A percentile compares a stretch with the other conserved stretches of the same genome.
Evolutionary conservation across 2,329 filamentous ascomycete species (phyloP).

Genomic region (Penicillium capsulatum): DNA sequence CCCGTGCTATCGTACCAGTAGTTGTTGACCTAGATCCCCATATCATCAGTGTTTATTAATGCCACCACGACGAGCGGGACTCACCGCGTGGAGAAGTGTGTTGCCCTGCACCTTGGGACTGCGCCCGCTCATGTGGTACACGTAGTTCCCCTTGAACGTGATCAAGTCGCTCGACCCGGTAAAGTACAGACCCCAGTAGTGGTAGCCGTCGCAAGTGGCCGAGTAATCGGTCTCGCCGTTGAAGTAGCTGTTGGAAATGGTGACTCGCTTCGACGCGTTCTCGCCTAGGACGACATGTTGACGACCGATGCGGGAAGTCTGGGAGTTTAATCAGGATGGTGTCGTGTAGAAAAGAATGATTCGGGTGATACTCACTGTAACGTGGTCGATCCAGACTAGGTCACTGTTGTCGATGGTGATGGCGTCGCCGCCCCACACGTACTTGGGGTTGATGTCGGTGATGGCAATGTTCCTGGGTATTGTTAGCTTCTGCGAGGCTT

Average conservation of each 20-base stretch:
- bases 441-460: slow-evolving; percentile 54
- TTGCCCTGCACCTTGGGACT: slow-evolving; percentile 54
- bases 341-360: neutral
- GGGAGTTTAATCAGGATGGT: neutral
- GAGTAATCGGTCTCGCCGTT: slow-evolving; percentile 54
- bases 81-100: slow-evolving; percentile 53
- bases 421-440: slow-evolving; percentile 59
- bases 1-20: slow-evolving; percentile 54
- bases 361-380: slow-evolving; percentile 30
- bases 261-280: slow-evolving; percentile 52
- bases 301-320: slow-evolving; percentile 56
- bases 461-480: slow-evolving; percentile 47
- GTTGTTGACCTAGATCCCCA: slow-evolving; percentile 61
- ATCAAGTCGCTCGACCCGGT: slow-evolving; percentile 54
- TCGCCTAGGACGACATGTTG: slow-evolving; percentile 59
- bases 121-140: slow-evolving; percentile 56
- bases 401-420: slow-evolving; percentile 50
- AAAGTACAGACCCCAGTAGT: slow-evolving; percentile 60
- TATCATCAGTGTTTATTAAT: no score
- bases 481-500: slow-evolving; percentile 1
- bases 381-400: slow-evolving; percentile 51
- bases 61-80: slow-evolving; percentile 1
- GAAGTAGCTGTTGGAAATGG: slow-evolving; percentile 59
- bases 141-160: slow-evolving; percentile 59
- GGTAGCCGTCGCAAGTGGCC: slow-evolving; percentile 55